Conservation (phyloP, 1,284 basidiomycete genomes). For the Fomitopsis palustris region DNA sequence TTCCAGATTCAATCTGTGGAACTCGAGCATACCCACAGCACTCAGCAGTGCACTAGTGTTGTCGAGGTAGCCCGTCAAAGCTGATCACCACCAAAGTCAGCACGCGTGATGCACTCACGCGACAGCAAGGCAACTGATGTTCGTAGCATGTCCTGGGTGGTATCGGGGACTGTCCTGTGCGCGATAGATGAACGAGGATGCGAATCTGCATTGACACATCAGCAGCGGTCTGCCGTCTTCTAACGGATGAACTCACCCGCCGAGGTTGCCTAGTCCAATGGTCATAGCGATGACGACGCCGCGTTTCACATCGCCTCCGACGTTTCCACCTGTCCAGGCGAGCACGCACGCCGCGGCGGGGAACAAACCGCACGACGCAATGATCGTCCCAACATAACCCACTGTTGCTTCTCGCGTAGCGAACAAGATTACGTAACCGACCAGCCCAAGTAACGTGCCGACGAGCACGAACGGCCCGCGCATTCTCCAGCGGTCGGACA, state of each 20-base stretch:
- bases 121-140: background rate
- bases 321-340: constrained; percentile 65
- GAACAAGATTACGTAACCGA: constrained; percentile 61
- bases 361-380: constrained; percentile 58
- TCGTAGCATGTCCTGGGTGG: constrained; percentile 2
- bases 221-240: background rate
- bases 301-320: constrained; percentile 65
- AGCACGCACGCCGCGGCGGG: constrained; percentile 56
- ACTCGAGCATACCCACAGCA: background rate
- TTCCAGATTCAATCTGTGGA: background rate
- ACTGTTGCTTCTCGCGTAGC: constrained; percentile 42
- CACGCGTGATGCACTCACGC: background rate
- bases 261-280: constrained; percentile 64
- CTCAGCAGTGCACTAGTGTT: background rate
- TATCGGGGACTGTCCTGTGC: constrained; percentile 4
- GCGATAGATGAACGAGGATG: constrained; percentile 5
- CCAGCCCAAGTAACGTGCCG: constrained; percentile 46
- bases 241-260: constrained; percentile 26
- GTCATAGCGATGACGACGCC: constrained; percentile 64
- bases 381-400: constrained; percentile 58
- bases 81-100: background rate
- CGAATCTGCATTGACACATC: background rate
- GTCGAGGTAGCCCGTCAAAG: background rate
- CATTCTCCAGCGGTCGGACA: constrained; percentile 10
- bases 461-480: constrained; percentile 57